These are phyloP conservation scores for Mucor piriformis DNA, from an alignment of 371 early-diverging fungal genomes.

Conservation along the genomic window DNA sequence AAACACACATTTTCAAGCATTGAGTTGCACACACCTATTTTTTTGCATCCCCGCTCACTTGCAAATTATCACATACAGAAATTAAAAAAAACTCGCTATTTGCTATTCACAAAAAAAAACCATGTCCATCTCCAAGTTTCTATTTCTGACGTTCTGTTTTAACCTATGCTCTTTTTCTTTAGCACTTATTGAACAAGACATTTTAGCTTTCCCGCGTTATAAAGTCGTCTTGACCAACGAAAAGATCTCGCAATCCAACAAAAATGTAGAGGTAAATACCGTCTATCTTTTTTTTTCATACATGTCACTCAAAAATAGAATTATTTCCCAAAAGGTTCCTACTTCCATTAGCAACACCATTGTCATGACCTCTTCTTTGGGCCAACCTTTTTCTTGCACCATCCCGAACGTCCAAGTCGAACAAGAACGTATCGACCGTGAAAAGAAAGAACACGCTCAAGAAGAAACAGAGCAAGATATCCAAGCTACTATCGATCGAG, in stretches of 20 bases:
- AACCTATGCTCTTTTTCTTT: slow-evolving; percentile 1
- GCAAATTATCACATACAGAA: too few relatives aligned
- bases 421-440: slow-evolving; percentile 16
- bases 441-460: slow-evolving; percentile 12
- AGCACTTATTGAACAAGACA: slow-evolving; percentile 56
- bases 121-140: background rate
- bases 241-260: slow-evolving; percentile 42
- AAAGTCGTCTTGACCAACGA: slow-evolving; percentile 48
- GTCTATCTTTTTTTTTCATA: too few relatives aligned
- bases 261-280: slow-evolving; percentile 22
- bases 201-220: slow-evolving; percentile 56
- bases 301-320: too few relatives aligned
- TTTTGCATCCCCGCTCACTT: too few relatives aligned
- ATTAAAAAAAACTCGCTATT: too few relatives aligned
- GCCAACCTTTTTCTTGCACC: slow-evolving; percentile 54
- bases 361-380: slow-evolving; percentile 50
- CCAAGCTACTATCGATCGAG: slow-evolving; percentile 53
- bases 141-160: background rate
- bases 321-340: background rate
- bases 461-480: slow-evolving; percentile 38
- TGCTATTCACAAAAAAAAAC: too few relatives aligned
- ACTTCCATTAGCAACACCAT: slow-evolving; percentile 15
- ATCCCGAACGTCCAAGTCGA: slow-evolving; percentile 43
- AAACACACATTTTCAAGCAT: too few relatives aligned
- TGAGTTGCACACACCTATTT: too few relatives aligned